Evolutionary conservation across 1,139 yeast genomes (phyloP).

Genomic region (Suhomyces yuchorum): DNA sequence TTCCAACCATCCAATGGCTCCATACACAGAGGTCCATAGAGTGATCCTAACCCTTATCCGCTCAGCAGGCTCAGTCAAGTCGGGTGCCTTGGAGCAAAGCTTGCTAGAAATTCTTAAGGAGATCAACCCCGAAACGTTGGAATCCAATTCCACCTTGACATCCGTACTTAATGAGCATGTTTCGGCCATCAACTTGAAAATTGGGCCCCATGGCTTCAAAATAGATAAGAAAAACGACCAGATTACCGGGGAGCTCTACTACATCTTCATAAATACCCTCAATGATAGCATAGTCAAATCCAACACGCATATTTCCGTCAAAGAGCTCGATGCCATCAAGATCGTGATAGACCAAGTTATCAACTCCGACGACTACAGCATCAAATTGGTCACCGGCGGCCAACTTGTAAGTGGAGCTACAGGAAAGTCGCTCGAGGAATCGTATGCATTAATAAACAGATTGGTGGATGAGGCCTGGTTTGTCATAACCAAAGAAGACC

Average conservation of each 20-base stretch:
- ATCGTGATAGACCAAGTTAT: conserved; percentile 50
- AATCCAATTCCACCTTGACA: conserved; percentile 19
- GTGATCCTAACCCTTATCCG: conserved; percentile 50
- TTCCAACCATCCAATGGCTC: background rate
- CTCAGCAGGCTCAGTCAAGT: conserved; percentile 25
- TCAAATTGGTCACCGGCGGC: conserved; percentile 33
- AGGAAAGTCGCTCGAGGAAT: conserved; percentile 33
- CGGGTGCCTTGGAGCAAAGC: conserved; percentile 18
- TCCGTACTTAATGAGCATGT: conserved; percentile 28
- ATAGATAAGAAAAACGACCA: conserved; percentile 44
- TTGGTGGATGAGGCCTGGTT: conserved; percentile 60
- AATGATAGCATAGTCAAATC: conserved; percentile 44
- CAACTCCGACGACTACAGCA: conserved; percentile 28
- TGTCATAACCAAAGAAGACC: conserved; percentile 27
- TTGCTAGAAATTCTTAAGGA: conserved; percentile 17
- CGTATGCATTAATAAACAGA: conserved; percentile 36
- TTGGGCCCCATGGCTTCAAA: conserved; percentile 47
- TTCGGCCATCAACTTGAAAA: conserved; percentile 39
- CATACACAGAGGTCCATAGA: conserved; percentile 37
- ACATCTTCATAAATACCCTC: conserved; percentile 46
- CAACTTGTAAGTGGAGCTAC: conserved; percentile 27
- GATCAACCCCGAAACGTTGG: conserved; percentile 9
- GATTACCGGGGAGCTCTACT: conserved; percentile 34
- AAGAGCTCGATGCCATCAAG: conserved; percentile 53
- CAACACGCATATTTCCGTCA: conserved; percentile 44